Evolutionary conservation across 2,329 filamentous ascomycete species (phyloP), one percentile per base, ranked within the genome.

Genomic region (Tolypocladium guangdongense): DNA sequence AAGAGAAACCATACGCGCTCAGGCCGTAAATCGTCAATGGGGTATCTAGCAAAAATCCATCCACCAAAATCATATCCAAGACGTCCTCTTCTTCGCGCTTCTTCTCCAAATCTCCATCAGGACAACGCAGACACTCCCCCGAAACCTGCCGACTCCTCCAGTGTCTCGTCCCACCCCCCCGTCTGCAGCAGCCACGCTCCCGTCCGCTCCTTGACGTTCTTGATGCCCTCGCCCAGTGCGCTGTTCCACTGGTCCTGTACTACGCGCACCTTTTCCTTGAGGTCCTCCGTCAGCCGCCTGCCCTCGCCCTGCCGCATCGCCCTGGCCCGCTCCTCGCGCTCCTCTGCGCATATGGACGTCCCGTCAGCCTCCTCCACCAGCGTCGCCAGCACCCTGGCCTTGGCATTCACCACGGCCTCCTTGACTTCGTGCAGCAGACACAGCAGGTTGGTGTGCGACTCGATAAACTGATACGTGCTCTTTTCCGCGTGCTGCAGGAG

Each of bases 381-480:
- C 0, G 82, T 80, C 65, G 89, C 85, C 59, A 86, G 75, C 20
- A 87, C 74, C 57, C 82, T 78, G 51, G 82, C 82, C 59, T 83
- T 83, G 8, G 88, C 86, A 48, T 78, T 77, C 64, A 88, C 85
- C 2, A 88, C 83, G 0, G 85, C 85, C 52, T 88, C 88, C 65
- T 90, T 89, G 52, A 96, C 90, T 69, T 96, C 90, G 63, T 96
- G 93, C 54, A 96, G 71, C 38, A 97, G 75, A 64, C 92, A 97
- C 27, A 96, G 77, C 36, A 96, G 75, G 64, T 96, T 96, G 33
- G 84, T 92, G 73, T 97, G 92, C 7, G 84, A 87, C 73, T 97
- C 93, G 63, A 97, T 96, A 70, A 96, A 97, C 68, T 97, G 93
- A 64, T 96, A 95, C 10, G 90, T 92, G 62, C 87, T 91, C 73